A percentile compares a stretch with the other conserved stretches of the same genome.
Evolutionary conservation across 2,329 filamentous ascomycete genomes (phyloP).

Genomic region (Paramyrothecium roridum): DNA sequence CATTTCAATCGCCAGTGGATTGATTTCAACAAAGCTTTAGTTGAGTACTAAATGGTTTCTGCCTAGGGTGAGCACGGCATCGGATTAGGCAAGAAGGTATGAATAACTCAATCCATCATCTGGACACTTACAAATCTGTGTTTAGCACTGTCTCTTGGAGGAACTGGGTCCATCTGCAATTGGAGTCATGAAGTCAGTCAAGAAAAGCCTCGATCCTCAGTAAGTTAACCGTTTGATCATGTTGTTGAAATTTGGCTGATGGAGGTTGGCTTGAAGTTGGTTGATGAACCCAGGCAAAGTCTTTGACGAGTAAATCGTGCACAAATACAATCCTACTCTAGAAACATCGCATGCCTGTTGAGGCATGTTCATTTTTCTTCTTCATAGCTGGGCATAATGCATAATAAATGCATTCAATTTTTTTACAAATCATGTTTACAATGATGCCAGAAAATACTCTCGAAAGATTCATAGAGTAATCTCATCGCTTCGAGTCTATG

Average conservation of each 20-base stretch:
- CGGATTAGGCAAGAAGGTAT: conserved; percentile 67
- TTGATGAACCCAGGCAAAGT: conserved; percentile 9
- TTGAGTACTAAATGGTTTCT: conserved; percentile 29
- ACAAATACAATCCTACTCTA: too few species aligned
- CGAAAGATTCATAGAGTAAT: too few species aligned
- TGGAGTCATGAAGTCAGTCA: conserved; percentile 64
- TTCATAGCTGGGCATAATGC: too few species aligned
- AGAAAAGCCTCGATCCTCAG: conserved; percentile 79
- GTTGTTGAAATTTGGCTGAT: conserved; percentile 3
- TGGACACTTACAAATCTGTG: not conserved
- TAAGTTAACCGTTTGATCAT: conserved; percentile 57
- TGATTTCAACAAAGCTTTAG: too few species aligned
- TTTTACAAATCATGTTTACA: too few species aligned
- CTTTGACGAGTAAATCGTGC: conserved; percentile 2
- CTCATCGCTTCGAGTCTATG: too few species aligned
- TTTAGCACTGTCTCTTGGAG: conserved; percentile 49
- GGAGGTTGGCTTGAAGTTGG: conserved; percentile 41
- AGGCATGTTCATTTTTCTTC: too few species aligned
- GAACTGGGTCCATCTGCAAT: conserved; percentile 63
- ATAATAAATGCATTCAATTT: too few species aligned
- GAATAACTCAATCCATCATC: conserved; percentile 20
- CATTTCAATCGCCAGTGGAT: not conserved
- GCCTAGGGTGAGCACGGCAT: conserved; percentile 58
- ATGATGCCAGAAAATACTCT: too few species aligned
- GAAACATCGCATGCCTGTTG: too few species aligned